Conservation (phyloP, 768 basidiomycete genomes). For the Inosperma sp. region DNA sequence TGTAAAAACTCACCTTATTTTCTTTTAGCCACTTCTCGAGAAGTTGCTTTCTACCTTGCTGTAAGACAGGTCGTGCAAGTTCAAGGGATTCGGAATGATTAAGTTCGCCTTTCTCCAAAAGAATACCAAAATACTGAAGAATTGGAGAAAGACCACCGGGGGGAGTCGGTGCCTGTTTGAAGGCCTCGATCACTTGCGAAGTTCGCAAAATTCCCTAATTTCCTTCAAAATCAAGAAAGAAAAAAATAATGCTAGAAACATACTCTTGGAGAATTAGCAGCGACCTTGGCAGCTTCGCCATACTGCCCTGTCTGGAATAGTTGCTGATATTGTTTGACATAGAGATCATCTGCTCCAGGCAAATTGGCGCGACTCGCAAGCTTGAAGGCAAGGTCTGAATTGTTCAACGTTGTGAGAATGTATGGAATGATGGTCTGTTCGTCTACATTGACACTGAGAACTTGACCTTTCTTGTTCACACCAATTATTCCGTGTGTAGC, state of each 20-base stretch:
- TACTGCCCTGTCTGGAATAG: constrained; percentile 87
- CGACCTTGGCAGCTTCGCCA: constrained; percentile 93
- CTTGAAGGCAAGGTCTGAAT: constrained; percentile 97
- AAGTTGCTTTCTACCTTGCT: constrained; percentile 93
- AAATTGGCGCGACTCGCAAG: constrained; percentile 93
- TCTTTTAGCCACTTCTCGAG: constrained; percentile 99
- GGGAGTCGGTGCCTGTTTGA: constrained; percentile 91
- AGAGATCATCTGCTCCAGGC: constrained; percentile 96
- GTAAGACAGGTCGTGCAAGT: constrained; percentile 90
- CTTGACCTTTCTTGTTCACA: constrained; percentile 99
- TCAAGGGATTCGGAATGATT: constrained; percentile 96
- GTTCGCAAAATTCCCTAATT: constrained; percentile 89
- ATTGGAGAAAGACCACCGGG: constrained; percentile 92
- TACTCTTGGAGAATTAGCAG: constrained; percentile 93
- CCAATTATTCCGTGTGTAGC: constrained; percentile 93
- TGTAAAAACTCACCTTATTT: constrained; percentile 68
- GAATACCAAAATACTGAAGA: constrained; percentile 95
- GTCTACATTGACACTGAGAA: constrained; percentile 93
- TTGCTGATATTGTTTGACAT: constrained; percentile 89
- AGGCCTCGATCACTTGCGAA: constrained; percentile 91
- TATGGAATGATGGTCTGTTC: constrained; percentile 96
- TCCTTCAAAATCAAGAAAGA: constrained; percentile 8
- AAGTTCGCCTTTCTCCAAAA: constrained; percentile 97
- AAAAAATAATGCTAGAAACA: constrained; percentile 16
- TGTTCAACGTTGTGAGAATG: constrained; percentile 89